Conservation (phyloP, 768 basidiomycete genomes). For the Leccinellum luteum region DNA sequence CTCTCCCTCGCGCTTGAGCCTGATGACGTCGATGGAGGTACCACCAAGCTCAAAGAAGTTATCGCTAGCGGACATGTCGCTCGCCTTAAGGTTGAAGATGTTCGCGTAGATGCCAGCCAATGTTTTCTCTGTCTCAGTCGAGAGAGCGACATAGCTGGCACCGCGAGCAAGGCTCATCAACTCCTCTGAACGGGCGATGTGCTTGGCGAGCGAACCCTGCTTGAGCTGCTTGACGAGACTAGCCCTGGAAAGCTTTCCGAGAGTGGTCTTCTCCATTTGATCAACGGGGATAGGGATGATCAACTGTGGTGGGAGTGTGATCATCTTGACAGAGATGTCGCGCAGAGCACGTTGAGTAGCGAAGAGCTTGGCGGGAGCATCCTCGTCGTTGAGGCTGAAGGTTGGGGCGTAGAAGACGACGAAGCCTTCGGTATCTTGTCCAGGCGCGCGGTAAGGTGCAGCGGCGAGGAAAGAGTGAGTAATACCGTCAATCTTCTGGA, state of each 20-base stretch:
- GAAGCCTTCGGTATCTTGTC: conserved; percentile 42
- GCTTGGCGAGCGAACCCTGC: background rate
- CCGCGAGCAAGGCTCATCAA: conserved; percentile 19
- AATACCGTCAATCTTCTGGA: conserved; percentile 33
- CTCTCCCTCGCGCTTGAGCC: conserved; percentile 29
- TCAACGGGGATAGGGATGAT: conserved; percentile 38
- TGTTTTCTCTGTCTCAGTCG: conserved; percentile 25
- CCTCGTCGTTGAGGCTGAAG: conserved; percentile 19
- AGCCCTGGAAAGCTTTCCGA: conserved; percentile 41
- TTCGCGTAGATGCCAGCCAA: conserved; percentile 31
- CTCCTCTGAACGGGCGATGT: background rate
- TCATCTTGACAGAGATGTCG: conserved; percentile 27
- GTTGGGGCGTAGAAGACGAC: conserved; percentile 38
- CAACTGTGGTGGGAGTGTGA: conserved; percentile 34
- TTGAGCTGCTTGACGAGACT: conserved; percentile 22
- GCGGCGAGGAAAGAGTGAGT: conserved; percentile 25
- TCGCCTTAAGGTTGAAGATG: conserved; percentile 28
- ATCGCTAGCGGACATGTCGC: conserved; percentile 26
- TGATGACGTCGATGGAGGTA: conserved; percentile 40
- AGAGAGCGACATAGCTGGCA: conserved; percentile 20
- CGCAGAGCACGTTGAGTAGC: conserved; percentile 31
- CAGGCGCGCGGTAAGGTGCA: conserved; percentile 37
- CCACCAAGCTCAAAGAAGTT: conserved; percentile 17
- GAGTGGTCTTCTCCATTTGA: conserved; percentile 39
- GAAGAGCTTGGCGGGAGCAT: conserved; percentile 13